Base-by-base conservation (phyloP, 495 filamentous ascomycete species). In the Talaromyces adpressus region DNA sequence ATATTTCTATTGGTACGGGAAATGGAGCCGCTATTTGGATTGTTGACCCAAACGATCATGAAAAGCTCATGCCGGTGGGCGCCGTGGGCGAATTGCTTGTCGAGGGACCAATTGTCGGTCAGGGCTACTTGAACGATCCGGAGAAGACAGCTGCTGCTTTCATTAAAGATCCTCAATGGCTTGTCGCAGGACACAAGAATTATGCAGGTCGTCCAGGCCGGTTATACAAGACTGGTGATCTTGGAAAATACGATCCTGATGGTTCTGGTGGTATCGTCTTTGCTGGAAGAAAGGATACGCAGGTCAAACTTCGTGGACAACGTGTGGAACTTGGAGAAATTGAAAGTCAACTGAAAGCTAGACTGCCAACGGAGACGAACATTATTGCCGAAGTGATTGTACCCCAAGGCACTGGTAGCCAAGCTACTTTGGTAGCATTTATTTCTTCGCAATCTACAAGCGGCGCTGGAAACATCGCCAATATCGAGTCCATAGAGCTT, bases 241-340 rank as follows among this genome's bases (percentile, higher is more conserved):
- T 84, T 3, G 87, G 84, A 6, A 71, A 72, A 27, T 85, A 87
- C 49, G 81, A 86, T 34, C 79, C 82, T 0, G 76, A 82, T 65
- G 82, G 81, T 1, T 70, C 73, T 27, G 65, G 71, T 27, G 68
- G 75, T 30, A 75, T 88, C 62, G 69, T 82, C n/a, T 87, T 85
- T 65, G 77, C 84, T 2, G 85, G 85, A 27, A 72, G 87, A 7
- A 82, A 82, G 51, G 86, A 89, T 62, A 82, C 83, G 8, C 85
- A 88, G 65, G 83, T 86, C 18, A 89, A 88, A 68, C 65, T 88
- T 4, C 81, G 81, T 14, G 86, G 85, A 9, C 84, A 88, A 65
- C 78, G 85, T 39, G 79, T 89, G 41, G 86, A 89, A 67, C 74
- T 88, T 4, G 81, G 78, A 0, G 86, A 89, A 61, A 77, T 79